Evolutionary conservation across 2,329 filamentous ascomycete genomes (phyloP).

Genomic region (Ceratocystis variospora): DNA sequence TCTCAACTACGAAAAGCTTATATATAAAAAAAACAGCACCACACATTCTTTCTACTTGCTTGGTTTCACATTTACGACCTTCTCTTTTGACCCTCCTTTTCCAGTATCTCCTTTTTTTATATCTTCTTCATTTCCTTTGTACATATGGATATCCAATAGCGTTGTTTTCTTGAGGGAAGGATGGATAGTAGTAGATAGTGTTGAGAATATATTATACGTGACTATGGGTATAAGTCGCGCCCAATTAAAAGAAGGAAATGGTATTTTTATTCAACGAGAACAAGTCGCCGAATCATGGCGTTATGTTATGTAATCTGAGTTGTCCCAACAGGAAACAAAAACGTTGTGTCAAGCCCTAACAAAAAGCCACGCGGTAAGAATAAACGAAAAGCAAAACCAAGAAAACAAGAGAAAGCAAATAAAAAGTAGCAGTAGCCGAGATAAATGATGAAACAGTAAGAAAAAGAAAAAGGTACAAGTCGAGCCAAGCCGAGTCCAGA

Average conservation of each 20-base stretch:
- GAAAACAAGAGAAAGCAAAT: conserved; percentile 10
- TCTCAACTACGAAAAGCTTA: too few relatives aligned
- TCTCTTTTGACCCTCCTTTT: neutral
- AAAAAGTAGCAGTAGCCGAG: neutral
- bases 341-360: too few relatives aligned
- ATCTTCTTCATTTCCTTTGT: neutral
- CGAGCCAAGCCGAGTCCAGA: too few relatives aligned
- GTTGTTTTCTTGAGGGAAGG: neutral
- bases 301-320: too few relatives aligned
- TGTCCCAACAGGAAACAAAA: too few relatives aligned
- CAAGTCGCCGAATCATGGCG: too few relatives aligned
- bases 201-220: too few relatives aligned
- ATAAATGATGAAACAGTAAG: conserved; percentile 9
- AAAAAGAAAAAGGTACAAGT: conserved; percentile 16
- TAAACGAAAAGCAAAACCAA: conserved; percentile 4
- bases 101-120: neutral
- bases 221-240: neutral
- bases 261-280: too few relatives aligned
- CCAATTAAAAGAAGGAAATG: too few relatives aligned
- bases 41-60: neutral
- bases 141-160: neutral
- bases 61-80: neutral
- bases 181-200: neutral
- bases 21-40: neutral
- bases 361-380: neutral